phyloP scores from a whole-genome alignment of 2,329 filamentous ascomycete species.

The Pseudocercospora macadamiae region DNA sequence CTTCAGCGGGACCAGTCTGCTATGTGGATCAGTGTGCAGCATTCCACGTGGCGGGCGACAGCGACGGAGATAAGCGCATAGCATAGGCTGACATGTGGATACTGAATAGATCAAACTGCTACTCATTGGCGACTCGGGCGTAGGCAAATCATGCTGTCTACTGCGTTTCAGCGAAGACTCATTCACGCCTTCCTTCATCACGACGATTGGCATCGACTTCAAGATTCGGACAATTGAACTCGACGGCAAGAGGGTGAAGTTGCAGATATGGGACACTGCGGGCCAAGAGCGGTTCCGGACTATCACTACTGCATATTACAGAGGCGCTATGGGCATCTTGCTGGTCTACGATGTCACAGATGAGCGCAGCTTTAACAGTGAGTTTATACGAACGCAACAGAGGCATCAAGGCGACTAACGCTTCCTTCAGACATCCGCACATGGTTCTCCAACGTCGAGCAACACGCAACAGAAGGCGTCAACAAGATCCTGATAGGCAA shows the following conservation, averaged over 20 bases:
- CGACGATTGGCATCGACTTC: conserved; percentile 99
- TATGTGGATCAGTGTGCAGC: not conserved
- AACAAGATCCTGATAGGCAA: conserved; percentile 99
- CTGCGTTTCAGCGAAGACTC: conserved; percentile 96
- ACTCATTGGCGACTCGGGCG: conserved; percentile 93
- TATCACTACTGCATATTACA: conserved; percentile 98
- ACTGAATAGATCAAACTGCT: conserved; percentile 71
- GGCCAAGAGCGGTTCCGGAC: conserved; percentile 98
- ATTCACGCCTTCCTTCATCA: conserved; percentile 97
- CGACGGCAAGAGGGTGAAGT: conserved; percentile 96
- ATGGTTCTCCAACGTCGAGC: conserved; percentile 99
- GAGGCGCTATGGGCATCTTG: conserved; percentile 96
- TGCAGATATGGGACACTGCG: conserved; percentile 99
- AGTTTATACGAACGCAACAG: too few relatives aligned
- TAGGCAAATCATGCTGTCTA: conserved; percentile 96
- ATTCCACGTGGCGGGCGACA: not conserved
- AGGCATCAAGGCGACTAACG: too few relatives aligned
- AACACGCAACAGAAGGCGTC: conserved; percentile 98
- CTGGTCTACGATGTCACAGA: conserved; percentile 99
- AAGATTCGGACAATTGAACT: conserved; percentile 99
- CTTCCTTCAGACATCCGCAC: conserved; percentile 97
- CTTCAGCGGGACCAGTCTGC: not conserved
- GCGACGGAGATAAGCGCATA: not conserved
- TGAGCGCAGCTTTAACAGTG: conserved; percentile 79
- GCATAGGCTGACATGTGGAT: not conserved